Conservation (phyloP, 2,329 filamentous ascomycete species). For the Neofusicoccum umdonicola region DNA sequence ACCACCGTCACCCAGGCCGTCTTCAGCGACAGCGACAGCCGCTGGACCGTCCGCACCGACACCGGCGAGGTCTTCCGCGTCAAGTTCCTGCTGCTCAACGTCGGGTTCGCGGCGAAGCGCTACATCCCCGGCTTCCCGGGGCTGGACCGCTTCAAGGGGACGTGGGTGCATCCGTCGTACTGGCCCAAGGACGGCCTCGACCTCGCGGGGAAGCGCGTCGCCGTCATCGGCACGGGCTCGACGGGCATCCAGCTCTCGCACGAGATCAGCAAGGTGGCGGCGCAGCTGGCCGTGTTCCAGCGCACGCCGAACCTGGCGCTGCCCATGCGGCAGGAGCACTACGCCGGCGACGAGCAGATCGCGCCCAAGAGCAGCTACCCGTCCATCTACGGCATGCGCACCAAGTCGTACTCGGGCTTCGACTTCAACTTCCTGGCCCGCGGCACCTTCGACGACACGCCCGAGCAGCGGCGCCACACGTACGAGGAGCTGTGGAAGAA, state of each 20-base stretch:
- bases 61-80: slow-evolving; percentile 23
- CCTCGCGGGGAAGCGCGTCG: slow-evolving; percentile 20
- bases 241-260: slow-evolving; percentile 29
- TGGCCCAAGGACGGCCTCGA: slow-evolving; percentile 19
- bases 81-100: slow-evolving; percentile 30
- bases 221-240: slow-evolving; percentile 29
- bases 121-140: slow-evolving; percentile 35
- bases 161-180: slow-evolving; percentile 30
- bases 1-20: slow-evolving; percentile 34
- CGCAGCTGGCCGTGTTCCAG: slow-evolving; percentile 24
- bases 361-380: slow-evolving; percentile 30
- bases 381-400: slow-evolving; percentile 39
- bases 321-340: slow-evolving; percentile 23
- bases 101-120: slow-evolving; percentile 32
- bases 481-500: slow-evolving; percentile 20
- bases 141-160: slow-evolving; percentile 34
- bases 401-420: slow-evolving; percentile 23
- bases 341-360: neutral
- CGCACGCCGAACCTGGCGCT: slow-evolving; percentile 31
- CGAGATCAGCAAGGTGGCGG: slow-evolving; percentile 25
- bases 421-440: slow-evolving; percentile 24
- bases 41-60: slow-evolving; percentile 33
- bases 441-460: slow-evolving; percentile 20
- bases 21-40: slow-evolving; percentile 27
- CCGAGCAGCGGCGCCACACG: slow-evolving; percentile 18